Evolutionary conservation across 2,329 filamentous ascomycete species (phyloP).

Genomic region (Penicillium sp.): DNA sequence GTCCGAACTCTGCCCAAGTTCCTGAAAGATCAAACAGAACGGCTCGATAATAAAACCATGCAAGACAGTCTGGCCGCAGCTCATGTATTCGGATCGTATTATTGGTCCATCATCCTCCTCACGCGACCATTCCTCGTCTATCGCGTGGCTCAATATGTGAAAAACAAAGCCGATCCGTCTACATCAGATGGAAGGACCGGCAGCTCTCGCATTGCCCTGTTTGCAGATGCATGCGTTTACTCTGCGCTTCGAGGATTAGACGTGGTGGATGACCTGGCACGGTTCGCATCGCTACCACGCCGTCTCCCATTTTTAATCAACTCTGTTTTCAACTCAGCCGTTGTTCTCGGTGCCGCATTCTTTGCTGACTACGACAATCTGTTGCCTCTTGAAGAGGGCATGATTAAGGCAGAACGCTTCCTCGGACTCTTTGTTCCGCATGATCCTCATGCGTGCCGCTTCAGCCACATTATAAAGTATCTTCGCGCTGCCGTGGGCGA

Average conservation of each 20-base stretch:
- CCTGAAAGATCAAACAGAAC: conserved; percentile 49
- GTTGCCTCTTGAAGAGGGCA: conserved; percentile 34
- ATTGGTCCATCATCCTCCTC: conserved; percentile 56
- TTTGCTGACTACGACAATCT: conserved; percentile 48
- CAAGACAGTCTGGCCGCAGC: conserved; percentile 46
- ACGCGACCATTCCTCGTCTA: conserved; percentile 57
- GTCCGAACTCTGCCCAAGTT: conserved; percentile 45
- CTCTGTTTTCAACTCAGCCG: conserved; percentile 46
- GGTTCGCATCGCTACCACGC: conserved; percentile 38
- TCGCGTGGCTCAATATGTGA: conserved; percentile 46
- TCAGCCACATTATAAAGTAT: conserved; percentile 40
- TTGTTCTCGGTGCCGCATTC: conserved; percentile 47
- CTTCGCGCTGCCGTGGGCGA: conserved; percentile 40
- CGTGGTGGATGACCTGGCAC: conserved; percentile 39
- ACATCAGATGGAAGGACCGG: conserved; percentile 22
- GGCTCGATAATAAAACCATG: conserved; percentile 40
- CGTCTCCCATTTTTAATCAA: conserved; percentile 50
- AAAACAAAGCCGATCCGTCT: conserved; percentile 26
- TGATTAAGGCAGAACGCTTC: conserved; percentile 37
- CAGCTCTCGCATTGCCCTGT: conserved; percentile 35
- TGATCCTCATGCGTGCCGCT: conserved; percentile 39
- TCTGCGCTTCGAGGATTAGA: conserved; percentile 43
- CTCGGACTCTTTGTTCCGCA: conserved; percentile 35
- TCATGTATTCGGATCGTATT: conserved; percentile 54
- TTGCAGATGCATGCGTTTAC: conserved; percentile 47